A percentile compares a stretch with the other conserved stretches of the same genome.
Evolutionary conservation across 257 asterid species (phyloP).

Genomic region (Lycium ferocissimum): DNA sequence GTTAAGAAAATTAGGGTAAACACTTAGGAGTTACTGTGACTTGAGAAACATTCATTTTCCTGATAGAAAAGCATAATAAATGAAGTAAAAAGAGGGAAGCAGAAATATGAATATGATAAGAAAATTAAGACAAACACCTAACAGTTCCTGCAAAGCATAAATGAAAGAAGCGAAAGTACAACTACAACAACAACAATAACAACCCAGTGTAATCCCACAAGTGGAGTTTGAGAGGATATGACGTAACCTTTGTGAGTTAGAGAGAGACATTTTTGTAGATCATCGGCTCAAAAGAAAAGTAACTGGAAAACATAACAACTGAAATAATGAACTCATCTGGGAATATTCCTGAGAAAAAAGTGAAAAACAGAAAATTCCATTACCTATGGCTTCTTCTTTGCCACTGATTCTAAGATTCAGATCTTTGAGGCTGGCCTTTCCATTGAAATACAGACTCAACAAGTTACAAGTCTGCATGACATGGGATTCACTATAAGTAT

Average conservation of each 20-base stretch:
- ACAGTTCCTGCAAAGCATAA: too few relatives aligned
- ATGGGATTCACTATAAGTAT: background rate
- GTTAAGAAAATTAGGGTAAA: background rate
- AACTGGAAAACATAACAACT: background rate
- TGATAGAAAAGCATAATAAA: background rate
- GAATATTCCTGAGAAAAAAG: too few relatives aligned
- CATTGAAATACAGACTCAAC: conserved; percentile 32
- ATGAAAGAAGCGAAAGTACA: too few relatives aligned
- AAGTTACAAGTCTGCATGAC: conserved; percentile 31
- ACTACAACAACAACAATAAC: too few relatives aligned
- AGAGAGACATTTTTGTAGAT: background rate
- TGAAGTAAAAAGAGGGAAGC: background rate
- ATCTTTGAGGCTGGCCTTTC: conserved; percentile 32
- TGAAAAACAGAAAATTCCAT: background rate
- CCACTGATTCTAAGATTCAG: conserved; percentile 3
- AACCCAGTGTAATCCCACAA: too few relatives aligned
- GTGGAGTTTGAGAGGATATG: too few relatives aligned
- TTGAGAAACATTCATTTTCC: background rate
- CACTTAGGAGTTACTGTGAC: background rate
- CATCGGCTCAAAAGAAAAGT: too few relatives aligned
- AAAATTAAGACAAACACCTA: too few relatives aligned
- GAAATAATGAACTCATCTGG: background rate
- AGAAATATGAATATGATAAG: background rate
- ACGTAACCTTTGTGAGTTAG: background rate
- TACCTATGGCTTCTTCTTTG: background rate